Evolutionary conservation across 768 basidiomycete species (phyloP).

Genomic region (Pholiota microspora): DNA sequence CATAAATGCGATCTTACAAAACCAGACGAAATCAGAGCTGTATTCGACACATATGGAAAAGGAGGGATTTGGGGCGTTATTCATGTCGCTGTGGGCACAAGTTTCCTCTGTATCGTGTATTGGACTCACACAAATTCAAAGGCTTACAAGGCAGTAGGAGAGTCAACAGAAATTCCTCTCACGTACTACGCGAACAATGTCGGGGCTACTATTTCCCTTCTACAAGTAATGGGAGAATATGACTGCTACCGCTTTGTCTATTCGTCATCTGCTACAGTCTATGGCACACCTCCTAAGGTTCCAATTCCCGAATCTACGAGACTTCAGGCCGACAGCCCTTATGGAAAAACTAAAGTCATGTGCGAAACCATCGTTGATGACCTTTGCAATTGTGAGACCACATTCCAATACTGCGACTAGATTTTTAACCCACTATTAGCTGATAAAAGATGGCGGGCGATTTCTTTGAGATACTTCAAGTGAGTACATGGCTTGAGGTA

Average conservation of each 20-base stretch:
- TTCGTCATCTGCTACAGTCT: slow-evolving; percentile 97
- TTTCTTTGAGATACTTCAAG: slow-evolving; percentile 98
- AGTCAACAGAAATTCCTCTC: slow-evolving; percentile 90
- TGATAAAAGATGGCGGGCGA: slow-evolving; percentile 71
- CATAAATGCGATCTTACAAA: slow-evolving; percentile 74
- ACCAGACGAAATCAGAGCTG: slow-evolving; percentile 63
- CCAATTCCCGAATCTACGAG: slow-evolving; percentile 94
- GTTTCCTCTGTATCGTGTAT: background rate
- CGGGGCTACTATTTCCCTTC: slow-evolving; percentile 77
- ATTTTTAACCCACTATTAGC: slow-evolving; percentile 42
- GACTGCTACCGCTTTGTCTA: slow-evolving; percentile 89
- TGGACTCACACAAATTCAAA: slow-evolving; percentile 26
- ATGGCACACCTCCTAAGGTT: slow-evolving; percentile 88
- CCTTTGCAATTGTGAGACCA: slow-evolving; percentile 66
- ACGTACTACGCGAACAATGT: slow-evolving; percentile 96
- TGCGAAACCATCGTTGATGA: slow-evolving; percentile 88
- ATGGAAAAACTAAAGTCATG: slow-evolving; percentile 97
- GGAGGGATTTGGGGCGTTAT: slow-evolving; percentile 96
- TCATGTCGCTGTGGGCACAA: slow-evolving; percentile 80
- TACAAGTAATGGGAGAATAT: slow-evolving; percentile 85
- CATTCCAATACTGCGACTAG: slow-evolving; percentile 1
- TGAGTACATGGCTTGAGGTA: slow-evolving; percentile 34
- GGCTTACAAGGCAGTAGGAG: slow-evolving; percentile 98
- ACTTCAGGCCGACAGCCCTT: slow-evolving; percentile 86
- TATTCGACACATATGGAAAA: slow-evolving; percentile 84